These are phyloP conservation scores for Leucogyrophana mollusca DNA, from an alignment of 768 basidiomycete genomes.

Conservation along the genomic window DNA sequence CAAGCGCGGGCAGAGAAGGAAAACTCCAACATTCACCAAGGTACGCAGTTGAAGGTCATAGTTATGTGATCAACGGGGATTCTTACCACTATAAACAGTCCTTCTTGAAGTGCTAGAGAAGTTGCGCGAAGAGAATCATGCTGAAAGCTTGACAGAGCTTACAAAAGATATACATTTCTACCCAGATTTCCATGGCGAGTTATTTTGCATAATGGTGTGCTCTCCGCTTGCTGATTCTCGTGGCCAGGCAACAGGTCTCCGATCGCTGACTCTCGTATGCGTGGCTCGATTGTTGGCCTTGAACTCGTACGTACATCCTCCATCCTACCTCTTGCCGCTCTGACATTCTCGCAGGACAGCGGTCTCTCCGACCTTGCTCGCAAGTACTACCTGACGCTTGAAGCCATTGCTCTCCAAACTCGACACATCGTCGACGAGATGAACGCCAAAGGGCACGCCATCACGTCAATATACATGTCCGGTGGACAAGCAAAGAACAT, in stretches of 20 bases:
- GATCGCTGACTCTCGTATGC: slow-evolving; percentile 93
- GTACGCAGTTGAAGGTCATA: slow-evolving; percentile 27
- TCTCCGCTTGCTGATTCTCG: background rate
- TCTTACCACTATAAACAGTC: slow-evolving; percentile 52
- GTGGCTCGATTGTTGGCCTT: slow-evolving; percentile 87
- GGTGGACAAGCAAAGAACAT: slow-evolving; percentile 91
- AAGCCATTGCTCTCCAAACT: slow-evolving; percentile 93
- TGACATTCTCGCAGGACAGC: slow-evolving; percentile 47
- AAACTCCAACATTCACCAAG: slow-evolving; percentile 55
- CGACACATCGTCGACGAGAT: slow-evolving; percentile 91
- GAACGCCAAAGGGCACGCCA: slow-evolving; percentile 81
- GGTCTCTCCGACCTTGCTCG: slow-evolving; percentile 79
- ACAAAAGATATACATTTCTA: slow-evolving; percentile 92
- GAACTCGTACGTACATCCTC: slow-evolving; percentile 51
- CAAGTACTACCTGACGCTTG: slow-evolving; percentile 88
- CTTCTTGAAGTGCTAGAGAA: slow-evolving; percentile 72
- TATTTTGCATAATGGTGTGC: too few species aligned
- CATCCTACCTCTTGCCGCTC: background rate
- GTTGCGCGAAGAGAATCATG: slow-evolving; percentile 53
- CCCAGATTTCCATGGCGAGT: slow-evolving; percentile 87
- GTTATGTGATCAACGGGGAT: too few species aligned
- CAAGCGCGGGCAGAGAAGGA: slow-evolving; percentile 59
- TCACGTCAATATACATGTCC: slow-evolving; percentile 86
- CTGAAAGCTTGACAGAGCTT: slow-evolving; percentile 72
- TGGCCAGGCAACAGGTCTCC: too few species aligned